Base-by-base conservation (phyloP, 139 green algal species). In the Mychonastes homosphaera region DNA sequence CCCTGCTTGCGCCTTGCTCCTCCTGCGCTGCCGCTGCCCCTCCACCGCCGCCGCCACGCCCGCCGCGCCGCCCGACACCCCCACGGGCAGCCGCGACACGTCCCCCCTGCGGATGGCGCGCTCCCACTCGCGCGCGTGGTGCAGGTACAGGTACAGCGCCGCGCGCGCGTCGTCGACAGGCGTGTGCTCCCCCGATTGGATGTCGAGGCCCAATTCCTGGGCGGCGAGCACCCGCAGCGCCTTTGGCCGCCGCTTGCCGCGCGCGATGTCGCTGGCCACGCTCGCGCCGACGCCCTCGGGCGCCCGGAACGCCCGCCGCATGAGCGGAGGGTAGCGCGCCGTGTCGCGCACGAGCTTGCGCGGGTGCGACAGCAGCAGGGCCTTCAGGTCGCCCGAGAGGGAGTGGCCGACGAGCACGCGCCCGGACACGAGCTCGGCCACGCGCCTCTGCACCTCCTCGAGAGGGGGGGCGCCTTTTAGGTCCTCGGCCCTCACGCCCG, bases 331-430 rank as follows among this genome's bases (percentile, higher is more conserved):
- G 68, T 84, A 93, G 18, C 47, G 70, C 27, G 62, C 49, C 2
- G 82, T 88, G 68, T 96, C 89, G 1, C 89, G 70, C 4, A 84
- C 81, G 53, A 76, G 38, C 40, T 76, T 72, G n/a, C 60, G 64
- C 6, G 83, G 82, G 63, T 96, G 89, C 16, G 67, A 71, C 15
- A 96, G 68, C 65, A 84, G 58, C 56, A 96, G 55, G 47, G 81
- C 85, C 65, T 79, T 67, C 15, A 96, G 67, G 73, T 97, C 89
- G 65, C 96, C 90, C 21, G 67, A 48, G 15, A 97, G 51, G 28
- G 83, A 61, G 48, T 97, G 89, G 18, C 89, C 89, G 35, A 97
- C 87, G 29, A 97, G 30, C 12, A 82, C 67, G 9, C 86, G 73
- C 6, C 79, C 87, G 47, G 70, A 49, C 8, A 92, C 44, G 41